Evolutionary conservation across 1,284 basidiomycete species (phyloP).

Genomic region (Porogramme epimiltina): DNA sequence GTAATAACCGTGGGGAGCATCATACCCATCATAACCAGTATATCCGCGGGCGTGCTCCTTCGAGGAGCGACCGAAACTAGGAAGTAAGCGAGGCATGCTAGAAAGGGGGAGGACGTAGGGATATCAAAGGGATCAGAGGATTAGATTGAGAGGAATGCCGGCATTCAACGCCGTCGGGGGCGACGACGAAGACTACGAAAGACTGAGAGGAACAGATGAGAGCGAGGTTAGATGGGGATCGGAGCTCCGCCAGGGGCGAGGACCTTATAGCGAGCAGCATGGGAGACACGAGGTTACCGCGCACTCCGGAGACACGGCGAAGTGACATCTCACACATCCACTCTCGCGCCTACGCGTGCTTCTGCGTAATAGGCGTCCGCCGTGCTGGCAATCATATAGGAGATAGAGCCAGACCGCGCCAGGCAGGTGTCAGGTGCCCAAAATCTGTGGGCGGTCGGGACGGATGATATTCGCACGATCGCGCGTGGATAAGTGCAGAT

Average conservation of each 20-base stretch:
- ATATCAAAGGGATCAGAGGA: constrained; percentile 8
- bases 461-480: constrained; percentile 7
- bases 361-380: constrained; percentile 10
- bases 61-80: constrained; percentile 30
- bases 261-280: constrained; percentile 27
- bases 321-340: constrained; percentile 16
- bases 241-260: constrained; percentile 6
- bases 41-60: constrained; percentile 24
- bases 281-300: constrained; percentile 31
- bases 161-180: constrained; percentile 18
- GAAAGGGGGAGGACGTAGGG: constrained; percentile 4
- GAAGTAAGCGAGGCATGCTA: constrained; percentile 33
- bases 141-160: constrained; percentile 19
- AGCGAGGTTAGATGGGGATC: constrained; percentile 14
- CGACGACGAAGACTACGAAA: constrained; percentile 7
- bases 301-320: constrained; percentile 23
- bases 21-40: constrained; percentile 25
- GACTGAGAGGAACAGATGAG: constrained; percentile 1
- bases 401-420: constrained; percentile 9
- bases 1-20: constrained; percentile 24
- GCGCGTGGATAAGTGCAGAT: constrained; percentile 13
- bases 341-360: constrained; percentile 6
- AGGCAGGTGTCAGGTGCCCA: constrained; percentile 16
- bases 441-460: constrained; percentile 7
- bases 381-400: constrained; percentile 7